Conservation (phyloP, 164 flowering plant species). For the Magnolia sinica region DNA sequence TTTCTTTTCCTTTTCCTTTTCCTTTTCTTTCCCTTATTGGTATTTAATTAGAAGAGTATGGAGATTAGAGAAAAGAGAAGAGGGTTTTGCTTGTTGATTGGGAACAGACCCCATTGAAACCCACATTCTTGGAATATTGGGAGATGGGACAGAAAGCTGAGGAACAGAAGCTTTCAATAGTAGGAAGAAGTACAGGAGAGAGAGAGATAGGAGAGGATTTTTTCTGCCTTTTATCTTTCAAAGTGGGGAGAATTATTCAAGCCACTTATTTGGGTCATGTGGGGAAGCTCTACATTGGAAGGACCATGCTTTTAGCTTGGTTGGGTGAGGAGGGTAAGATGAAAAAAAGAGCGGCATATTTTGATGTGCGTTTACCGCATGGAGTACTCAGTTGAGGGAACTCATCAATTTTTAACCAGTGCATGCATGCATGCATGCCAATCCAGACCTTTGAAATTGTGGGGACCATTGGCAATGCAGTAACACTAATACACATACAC, state of each 20-base stretch:
- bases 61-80: constrained; percentile 10
- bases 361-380: too few relatives aligned
- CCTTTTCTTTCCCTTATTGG: background rate
- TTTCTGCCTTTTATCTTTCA: constrained; percentile 10
- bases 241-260: constrained; percentile 36
- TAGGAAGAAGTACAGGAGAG: constrained; percentile 32
- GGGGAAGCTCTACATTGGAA: constrained; percentile 7
- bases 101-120: constrained; percentile 42
- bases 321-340: constrained; percentile 9
- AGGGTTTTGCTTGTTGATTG: constrained; percentile 36
- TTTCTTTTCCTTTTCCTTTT: too few relatives aligned
- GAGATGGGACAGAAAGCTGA: constrained; percentile 90
- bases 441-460: background rate
- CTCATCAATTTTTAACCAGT: too few relatives aligned
- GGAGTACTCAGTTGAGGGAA: too few relatives aligned
- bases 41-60: constrained; percentile 24
- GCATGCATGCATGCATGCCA: background rate
- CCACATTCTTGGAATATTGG: constrained; percentile 58
- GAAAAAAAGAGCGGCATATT: too few relatives aligned
- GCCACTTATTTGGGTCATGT: background rate
- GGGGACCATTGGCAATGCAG: background rate
- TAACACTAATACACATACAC: background rate
- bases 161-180: constrained; percentile 80
- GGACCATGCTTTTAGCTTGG: background rate
- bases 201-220: background rate